phyloP scores from a whole-genome alignment of 179 eudicot genomes.

The Vitellaria paradoxa region DNA sequence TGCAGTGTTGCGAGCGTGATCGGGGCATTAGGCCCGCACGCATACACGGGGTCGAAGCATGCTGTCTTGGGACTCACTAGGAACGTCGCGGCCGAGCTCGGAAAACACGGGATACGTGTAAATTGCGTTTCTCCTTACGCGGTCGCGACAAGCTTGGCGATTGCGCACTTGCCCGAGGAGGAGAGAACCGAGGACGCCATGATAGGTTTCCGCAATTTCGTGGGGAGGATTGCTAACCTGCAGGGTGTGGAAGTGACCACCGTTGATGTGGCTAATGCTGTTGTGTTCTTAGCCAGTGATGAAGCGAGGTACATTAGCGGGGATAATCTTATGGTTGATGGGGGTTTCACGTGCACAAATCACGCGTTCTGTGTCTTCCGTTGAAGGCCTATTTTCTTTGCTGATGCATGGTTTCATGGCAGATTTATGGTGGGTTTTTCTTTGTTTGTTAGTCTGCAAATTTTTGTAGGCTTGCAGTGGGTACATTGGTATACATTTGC shows the following conservation, averaged over 20 bases:
- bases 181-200: constrained; percentile 68
- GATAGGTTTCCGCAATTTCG: constrained; percentile 50
- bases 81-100: constrained; percentile 89
- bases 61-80: constrained; percentile 85
- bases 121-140: constrained; percentile 91
- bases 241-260: constrained; percentile 59
- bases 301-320: constrained; percentile 78
- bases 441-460: too few species aligned
- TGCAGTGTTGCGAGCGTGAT: constrained; percentile 56
- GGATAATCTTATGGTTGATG: constrained; percentile 73
- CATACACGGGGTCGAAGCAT: constrained; percentile 82
- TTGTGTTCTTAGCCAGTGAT: constrained; percentile 73
- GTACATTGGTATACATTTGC: too few species aligned
- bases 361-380: constrained; percentile 57
- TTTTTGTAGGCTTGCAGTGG: too few species aligned
- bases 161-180: constrained; percentile 59
- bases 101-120: constrained; percentile 73
- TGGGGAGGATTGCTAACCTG: constrained; percentile 54
- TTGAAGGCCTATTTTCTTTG: constrained; percentile 14
- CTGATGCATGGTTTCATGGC: not conserved
- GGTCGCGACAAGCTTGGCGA: constrained; percentile 61
- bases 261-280: constrained; percentile 74
- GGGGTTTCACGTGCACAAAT: constrained; percentile 55
- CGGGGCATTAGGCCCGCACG: constrained; percentile 77
- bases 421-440: not conserved